Evolutionary conservation across 257 asterid genomes (phyloP).

Genomic region (Nicotiana attenuata): DNA sequence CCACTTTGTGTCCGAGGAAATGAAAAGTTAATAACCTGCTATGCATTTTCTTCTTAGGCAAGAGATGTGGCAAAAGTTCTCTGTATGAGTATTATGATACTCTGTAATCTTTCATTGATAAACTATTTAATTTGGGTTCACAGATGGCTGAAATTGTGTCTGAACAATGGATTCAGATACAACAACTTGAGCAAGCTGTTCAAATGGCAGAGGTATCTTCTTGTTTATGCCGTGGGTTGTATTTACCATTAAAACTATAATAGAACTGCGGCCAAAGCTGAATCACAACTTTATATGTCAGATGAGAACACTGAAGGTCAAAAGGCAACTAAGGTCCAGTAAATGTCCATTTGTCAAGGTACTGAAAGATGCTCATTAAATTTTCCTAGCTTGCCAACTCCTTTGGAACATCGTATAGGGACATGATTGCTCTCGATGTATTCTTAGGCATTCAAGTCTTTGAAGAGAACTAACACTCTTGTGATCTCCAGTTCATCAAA

Average conservation of each 20-base stretch:
- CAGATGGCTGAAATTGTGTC: conserved; percentile 62
- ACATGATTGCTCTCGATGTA: neutral
- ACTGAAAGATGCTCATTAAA: conserved; percentile 10
- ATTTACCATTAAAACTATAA: neutral
- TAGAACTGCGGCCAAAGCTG: neutral
- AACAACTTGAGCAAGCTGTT: conserved; percentile 89
- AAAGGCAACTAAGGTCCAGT: conserved; percentile 39
- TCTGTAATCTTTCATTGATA: neutral
- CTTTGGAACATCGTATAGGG: neutral
- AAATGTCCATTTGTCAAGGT: conserved; percentile 73
- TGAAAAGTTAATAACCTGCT: neutral
- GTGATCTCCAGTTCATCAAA: conserved; percentile 36
- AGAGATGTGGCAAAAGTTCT: neutral
- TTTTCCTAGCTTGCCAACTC: conserved; percentile 8
- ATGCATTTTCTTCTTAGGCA: neutral
- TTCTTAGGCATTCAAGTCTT: neutral
- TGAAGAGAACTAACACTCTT: conserved; percentile 1
- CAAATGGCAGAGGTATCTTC: conserved; percentile 65
- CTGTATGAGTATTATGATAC: neutral
- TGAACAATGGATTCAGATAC: conserved; percentile 92
- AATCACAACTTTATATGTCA: conserved; percentile 27
- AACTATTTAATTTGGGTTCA: neutral
- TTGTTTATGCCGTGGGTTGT: neutral
- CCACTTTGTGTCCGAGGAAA: neutral
- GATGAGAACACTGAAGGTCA: conserved; percentile 46